These are phyloP conservation scores for Ceraceosorus guamensis DNA, from an alignment of 1,284 basidiomycete genomes.

Conservation along the genomic window DNA sequence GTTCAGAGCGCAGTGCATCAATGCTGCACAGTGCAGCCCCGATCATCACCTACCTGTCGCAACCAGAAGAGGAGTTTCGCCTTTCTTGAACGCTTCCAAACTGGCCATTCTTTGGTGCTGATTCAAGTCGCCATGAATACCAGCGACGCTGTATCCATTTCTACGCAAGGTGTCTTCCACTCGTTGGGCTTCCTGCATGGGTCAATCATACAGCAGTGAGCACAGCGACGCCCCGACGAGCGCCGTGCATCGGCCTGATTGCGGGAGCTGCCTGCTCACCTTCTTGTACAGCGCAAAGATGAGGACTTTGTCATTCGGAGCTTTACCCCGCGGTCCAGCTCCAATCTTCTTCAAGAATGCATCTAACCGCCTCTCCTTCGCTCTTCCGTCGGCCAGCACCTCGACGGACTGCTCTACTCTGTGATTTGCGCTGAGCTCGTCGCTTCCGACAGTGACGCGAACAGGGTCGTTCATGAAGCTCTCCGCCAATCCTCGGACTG, in stretches of 20 bases:
- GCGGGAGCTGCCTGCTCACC: slow-evolving; percentile 2
- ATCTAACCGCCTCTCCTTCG: slow-evolving; percentile 66
- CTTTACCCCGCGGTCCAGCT: slow-evolving; percentile 53
- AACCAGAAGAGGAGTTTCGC: slow-evolving; percentile 74
- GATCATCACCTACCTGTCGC: slow-evolving; percentile 57
- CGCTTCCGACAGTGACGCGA: slow-evolving; percentile 86
- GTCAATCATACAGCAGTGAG: slow-evolving; percentile 40
- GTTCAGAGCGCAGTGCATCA: background rate
- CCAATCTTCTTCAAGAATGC: slow-evolving; percentile 42
- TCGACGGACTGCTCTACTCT: slow-evolving; percentile 72
- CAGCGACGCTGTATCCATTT: slow-evolving; percentile 76
- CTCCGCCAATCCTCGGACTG: slow-evolving; percentile 84
- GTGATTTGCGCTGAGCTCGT: slow-evolving; percentile 89
- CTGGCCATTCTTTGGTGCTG: slow-evolving; percentile 80
- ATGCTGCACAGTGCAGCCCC: rapidly evolving
- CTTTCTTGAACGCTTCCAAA: slow-evolving; percentile 81
- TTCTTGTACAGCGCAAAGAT: slow-evolving; percentile 98
- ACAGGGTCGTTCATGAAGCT: slow-evolving; percentile 81
- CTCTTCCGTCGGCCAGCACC: slow-evolving; percentile 76
- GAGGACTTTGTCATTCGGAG: slow-evolving; percentile 63
- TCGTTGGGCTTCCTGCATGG: slow-evolving; percentile 62
- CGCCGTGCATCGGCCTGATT: background rate
- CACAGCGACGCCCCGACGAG: slow-evolving; percentile 1
- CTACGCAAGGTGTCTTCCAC: slow-evolving; percentile 73
- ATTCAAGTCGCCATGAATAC: slow-evolving; percentile 85